phyloP scores from a whole-genome alignment of 176 grass and related monocot species.

The Eleusine coracana region DNA sequence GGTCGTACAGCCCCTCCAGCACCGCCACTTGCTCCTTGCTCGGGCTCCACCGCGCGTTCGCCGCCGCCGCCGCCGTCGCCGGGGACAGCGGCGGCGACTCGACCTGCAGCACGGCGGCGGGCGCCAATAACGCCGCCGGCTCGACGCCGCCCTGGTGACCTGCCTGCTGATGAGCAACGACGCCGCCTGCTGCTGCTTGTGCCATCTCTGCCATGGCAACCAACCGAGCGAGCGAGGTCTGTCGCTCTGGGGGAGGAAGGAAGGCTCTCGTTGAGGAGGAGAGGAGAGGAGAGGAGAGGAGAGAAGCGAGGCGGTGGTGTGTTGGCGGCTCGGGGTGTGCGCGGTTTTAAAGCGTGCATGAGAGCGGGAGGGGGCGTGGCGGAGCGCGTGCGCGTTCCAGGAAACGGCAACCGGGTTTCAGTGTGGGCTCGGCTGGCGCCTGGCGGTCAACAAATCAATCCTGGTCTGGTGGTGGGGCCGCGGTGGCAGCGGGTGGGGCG shows the following conservation, averaged over 20 bases:
- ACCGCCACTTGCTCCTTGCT: constrained; percentile 81
- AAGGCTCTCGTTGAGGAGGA: neutral
- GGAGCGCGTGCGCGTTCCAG: constrained; percentile 18
- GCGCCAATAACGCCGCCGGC: neutral
- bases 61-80: neutral
- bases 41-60: constrained; percentile 67
- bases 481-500: neutral
- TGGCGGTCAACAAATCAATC: constrained; percentile 16
- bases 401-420: constrained; percentile 9
- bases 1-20: constrained; percentile 71
- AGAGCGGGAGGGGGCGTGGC: neutral
- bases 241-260: neutral
- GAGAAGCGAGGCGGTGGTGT: neutral
- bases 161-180: no score
- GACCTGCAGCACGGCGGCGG: neutral
- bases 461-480: neutral
- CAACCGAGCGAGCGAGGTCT: no score
- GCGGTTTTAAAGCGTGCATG: constrained; percentile 55
- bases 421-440: constrained; percentile 25
- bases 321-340: neutral
- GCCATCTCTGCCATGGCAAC: constrained; percentile 40
- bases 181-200: neutral
- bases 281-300: neutral
- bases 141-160: no score
- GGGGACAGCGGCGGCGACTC: constrained; percentile 31